A percentile compares a stretch with the other conserved stretches of the same genome.
phyloP scores from a whole-genome alignment of 1,284 basidiomycete species.

The Melampsora abietis-canadensis region DNA sequence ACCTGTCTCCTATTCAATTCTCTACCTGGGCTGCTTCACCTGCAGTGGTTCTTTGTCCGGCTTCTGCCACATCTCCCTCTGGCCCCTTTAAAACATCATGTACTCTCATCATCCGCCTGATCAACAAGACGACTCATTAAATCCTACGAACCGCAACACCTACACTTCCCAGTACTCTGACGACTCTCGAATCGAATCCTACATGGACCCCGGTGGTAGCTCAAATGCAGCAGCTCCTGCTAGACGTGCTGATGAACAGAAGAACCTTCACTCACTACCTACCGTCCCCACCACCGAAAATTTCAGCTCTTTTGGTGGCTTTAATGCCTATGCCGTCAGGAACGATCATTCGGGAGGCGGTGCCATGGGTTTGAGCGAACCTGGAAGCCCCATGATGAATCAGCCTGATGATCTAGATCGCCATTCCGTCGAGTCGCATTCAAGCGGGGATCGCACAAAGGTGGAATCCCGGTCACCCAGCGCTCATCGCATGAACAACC shows the following conservation, averaged over 20 bases:
- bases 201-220: constrained; percentile 17
- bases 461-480: constrained; percentile 44
- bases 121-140: background rate
- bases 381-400: constrained; percentile 17
- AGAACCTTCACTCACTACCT: constrained; percentile 30
- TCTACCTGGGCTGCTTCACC: too few species aligned
- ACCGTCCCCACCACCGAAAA: constrained; percentile 20
- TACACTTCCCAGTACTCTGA: constrained; percentile 37
- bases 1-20: too few species aligned
- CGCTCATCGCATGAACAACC: constrained; percentile 19
- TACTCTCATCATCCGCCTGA: constrained; percentile 7
- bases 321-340: constrained; percentile 21
- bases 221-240: background rate
- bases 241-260: constrained; percentile 12
- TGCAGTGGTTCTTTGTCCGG: too few species aligned
- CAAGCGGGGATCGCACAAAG: constrained; percentile 44
- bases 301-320: constrained; percentile 22
- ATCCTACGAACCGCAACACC: constrained; percentile 23
- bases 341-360: constrained; percentile 7
- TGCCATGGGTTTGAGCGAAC: constrained; percentile 31
- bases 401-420: constrained; percentile 40
- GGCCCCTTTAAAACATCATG: background rate
- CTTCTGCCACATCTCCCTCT: too few species aligned
- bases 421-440: constrained; percentile 44
- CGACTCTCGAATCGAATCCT: constrained; percentile 33